Base-by-base conservation (phyloP, 2,329 filamentous ascomycete genomes). In the Scedosporium dehoogii region DNA sequence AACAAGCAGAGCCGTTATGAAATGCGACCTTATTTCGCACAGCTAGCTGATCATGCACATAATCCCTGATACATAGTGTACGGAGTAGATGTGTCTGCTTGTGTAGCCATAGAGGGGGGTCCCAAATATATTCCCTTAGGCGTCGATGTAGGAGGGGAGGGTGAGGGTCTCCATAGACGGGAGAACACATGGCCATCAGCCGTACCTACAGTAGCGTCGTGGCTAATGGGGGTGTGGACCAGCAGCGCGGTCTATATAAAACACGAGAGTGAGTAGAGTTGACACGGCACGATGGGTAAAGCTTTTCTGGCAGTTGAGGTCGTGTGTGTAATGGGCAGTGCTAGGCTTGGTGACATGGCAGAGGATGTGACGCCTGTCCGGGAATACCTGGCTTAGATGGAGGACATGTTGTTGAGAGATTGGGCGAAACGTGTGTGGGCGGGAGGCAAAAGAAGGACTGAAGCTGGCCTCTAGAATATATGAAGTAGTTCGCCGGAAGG, bases 171-270 rank as follows among this genome's bases (percentile, higher is more conserved):
- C 51, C 51, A 55, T 55, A 55, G 25, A 27, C n/a, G 56, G 25
- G 25, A 33, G 58, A 33, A 46, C 58, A 46, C 58, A 46, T 59
- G 58, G 44, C 18, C 42, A 9, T n/a, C 14, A 38, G 41, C 41
- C 21, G 58, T 60, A 48, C 58, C 58, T 60, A 60, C 58, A 60
- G 44, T 60, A 60, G 58, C 58, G 58, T 14, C 21, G 33, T 44
- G 58, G 38, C 38, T 59, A n/a, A 14, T 46, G 38, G 33, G 58
- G 7, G 53, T 25, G 38, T 23, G 58, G n/a, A 6, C 33, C 33
- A n/a, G 18, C 18, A 44, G 12, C 16, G 21, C 12, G 58, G 10
- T 59, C 38, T 14, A 12, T 14, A 12, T 9, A 14, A 10, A 38
- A 38, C 10, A 38, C 10, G 33, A 38, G 33, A 38, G 33, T 16